phyloP scores from a whole-genome alignment of 306 rosid species.

The Betula pendula region DNA sequence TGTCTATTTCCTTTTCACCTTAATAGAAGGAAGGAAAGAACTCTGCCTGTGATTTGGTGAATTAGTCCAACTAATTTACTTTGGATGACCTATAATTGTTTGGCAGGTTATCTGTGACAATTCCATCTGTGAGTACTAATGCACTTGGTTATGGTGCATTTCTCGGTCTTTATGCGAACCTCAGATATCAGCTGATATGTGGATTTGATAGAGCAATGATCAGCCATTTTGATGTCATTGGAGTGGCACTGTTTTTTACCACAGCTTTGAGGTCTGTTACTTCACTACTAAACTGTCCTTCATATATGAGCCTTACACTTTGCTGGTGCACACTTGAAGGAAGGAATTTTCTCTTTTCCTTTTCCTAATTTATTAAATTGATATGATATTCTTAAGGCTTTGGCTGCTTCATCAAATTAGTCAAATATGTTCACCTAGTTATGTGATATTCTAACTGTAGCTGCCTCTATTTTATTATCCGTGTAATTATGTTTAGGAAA shows the following conservation, averaged over 20 bases:
- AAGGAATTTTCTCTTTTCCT: neutral
- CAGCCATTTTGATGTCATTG: constrained; percentile 91
- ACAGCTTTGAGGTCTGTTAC: constrained; percentile 71
- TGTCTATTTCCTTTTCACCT: constrained; percentile 1
- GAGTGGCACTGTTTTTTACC: constrained; percentile 83
- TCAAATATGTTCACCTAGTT: neutral
- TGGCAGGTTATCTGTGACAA: constrained; percentile 83
- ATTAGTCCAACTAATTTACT: constrained; percentile 14
- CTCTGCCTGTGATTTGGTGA: constrained; percentile 20
- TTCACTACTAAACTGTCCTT: constrained; percentile 9
- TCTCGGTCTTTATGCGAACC: constrained; percentile 93
- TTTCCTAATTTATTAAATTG: neutral
- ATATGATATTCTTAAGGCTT: neutral
- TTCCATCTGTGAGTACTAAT: constrained; percentile 74
- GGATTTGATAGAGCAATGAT: constrained; percentile 89
- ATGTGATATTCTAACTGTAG: neutral
- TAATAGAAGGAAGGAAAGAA: neutral
- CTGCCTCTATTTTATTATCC: neutral
- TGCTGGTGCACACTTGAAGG: neutral
- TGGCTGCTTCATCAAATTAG: neutral
- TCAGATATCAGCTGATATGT: constrained; percentile 87
- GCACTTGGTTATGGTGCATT: constrained; percentile 98
- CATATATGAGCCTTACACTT: neutral
- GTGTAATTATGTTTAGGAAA: constrained; percentile 8
- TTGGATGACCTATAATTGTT: constrained; percentile 20